A percentile compares a stretch with the other conserved stretches of the same genome.
Conservation (phyloP, 139 green algal genomes). For the Chlamydomonas sphaeroides region DNA sequence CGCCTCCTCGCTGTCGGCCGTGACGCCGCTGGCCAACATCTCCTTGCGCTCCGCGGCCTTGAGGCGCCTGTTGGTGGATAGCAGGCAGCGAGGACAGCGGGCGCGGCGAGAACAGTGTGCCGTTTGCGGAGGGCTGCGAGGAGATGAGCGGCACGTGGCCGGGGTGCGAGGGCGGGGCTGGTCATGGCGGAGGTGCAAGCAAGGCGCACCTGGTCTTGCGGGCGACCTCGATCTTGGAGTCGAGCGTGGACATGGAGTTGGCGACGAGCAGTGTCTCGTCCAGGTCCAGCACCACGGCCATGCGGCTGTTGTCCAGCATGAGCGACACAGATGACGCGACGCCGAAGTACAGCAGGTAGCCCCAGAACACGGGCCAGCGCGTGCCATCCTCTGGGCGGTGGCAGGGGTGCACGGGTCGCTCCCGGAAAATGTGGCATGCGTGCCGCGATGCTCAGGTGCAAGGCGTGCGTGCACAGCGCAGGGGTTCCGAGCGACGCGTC, state of each 20-base stretch:
- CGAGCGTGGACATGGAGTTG: slow-evolving; percentile 59
- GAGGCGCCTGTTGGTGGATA: slow-evolving; percentile 12
- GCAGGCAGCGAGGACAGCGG: background rate
- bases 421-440: too few species aligned
- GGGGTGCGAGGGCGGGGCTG: too few species aligned
- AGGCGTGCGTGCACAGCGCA: too few species aligned
- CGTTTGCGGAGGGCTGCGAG: too few species aligned
- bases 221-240: slow-evolving; percentile 39
- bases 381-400: slow-evolving; percentile 50
- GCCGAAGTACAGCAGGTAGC: slow-evolving; percentile 61
- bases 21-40: slow-evolving; percentile 13
- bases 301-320: slow-evolving; percentile 65
- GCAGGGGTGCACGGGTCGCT: too few species aligned
- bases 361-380: slow-evolving; percentile 63
- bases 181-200: too few species aligned
- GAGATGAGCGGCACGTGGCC: too few species aligned
- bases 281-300: slow-evolving; percentile 87
- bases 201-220: slow-evolving; percentile 24
- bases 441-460: too few species aligned
- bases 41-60: slow-evolving; percentile 42
- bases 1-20: slow-evolving; percentile 13
- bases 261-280: slow-evolving; percentile 89
- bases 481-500: too few species aligned
- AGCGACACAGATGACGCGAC: slow-evolving; percentile 45
- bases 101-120: background rate